Evolutionary conservation across 176 grass and related monocot genomes (phyloP).

Genomic region (Cymbopogon citratus): DNA sequence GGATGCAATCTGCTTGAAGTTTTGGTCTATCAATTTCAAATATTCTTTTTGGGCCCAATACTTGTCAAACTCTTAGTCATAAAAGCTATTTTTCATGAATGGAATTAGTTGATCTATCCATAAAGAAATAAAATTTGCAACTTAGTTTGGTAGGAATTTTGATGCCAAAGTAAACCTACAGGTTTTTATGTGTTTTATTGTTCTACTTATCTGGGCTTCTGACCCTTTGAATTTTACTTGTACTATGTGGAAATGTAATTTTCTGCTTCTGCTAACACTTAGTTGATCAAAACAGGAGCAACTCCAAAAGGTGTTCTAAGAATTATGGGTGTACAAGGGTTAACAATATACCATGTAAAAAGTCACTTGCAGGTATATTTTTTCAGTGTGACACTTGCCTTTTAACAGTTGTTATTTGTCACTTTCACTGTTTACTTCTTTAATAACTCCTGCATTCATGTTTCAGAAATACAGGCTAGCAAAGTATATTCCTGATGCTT

Average conservation of each 20-base stretch:
- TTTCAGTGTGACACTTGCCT: neutral
- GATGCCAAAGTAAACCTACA: neutral
- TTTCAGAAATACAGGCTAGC: slow-evolving; percentile 95
- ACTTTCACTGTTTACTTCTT: slow-evolving; percentile 19
- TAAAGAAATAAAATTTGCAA: neutral
- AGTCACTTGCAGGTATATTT: slow-evolving; percentile 94
- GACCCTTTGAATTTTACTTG: neutral
- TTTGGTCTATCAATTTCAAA: neutral
- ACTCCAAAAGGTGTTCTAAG: slow-evolving; percentile 96
- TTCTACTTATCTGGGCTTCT: neutral
- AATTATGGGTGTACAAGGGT: slow-evolving; percentile 71
- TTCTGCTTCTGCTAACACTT: slow-evolving; percentile 20
- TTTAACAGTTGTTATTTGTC: slow-evolving; percentile 1
- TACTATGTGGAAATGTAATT: neutral
- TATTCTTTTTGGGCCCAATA: neutral
- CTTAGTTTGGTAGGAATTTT: neutral
- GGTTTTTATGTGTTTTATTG: neutral
- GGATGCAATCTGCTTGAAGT: neutral
- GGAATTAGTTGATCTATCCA: neutral
- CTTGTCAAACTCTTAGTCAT: neutral
- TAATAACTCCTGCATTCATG: neutral
- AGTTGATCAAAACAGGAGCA: slow-evolving; percentile 53
- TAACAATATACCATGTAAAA: slow-evolving; percentile 99
- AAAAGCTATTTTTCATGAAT: neutral
- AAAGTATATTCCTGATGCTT: slow-evolving; percentile 85